These are phyloP conservation scores for Malania oleifera DNA, from an alignment of 164 flowering plant genomes.

Conservation along the genomic window DNA sequence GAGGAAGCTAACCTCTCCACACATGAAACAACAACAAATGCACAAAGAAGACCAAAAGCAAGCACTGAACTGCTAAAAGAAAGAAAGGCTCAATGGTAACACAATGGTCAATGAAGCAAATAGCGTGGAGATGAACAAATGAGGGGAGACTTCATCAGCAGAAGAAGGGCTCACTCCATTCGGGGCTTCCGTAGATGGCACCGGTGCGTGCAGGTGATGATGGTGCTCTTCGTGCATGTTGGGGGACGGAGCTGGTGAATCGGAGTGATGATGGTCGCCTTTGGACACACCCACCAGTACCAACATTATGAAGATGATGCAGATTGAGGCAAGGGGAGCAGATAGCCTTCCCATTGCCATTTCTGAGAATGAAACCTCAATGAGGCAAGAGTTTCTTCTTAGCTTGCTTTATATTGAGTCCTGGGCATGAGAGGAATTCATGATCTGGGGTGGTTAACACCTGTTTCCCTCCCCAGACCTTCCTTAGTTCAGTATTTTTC, in stretches of 20 bases:
- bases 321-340: background rate
- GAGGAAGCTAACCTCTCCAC: background rate
- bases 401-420: background rate
- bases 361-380: background rate
- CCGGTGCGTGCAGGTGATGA: background rate
- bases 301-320: background rate
- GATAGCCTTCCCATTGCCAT: background rate
- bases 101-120: background rate
- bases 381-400: background rate
- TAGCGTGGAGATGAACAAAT: background rate
- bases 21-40: background rate
- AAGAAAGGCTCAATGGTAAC: background rate
- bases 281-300: background rate
- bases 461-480: background rate
- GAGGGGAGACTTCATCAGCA: background rate
- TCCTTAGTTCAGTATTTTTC: background rate
- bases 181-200: background rate
- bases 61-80: background rate
- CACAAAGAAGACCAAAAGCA: background rate
- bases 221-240: background rate
- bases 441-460: background rate
- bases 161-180: background rate
- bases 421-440: constrained; percentile 1
- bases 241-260: background rate
- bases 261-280: background rate